These are phyloP conservation scores for Ricinus communis DNA, from an alignment of 345 rosid genomes.

Conservation along the genomic window DNA sequence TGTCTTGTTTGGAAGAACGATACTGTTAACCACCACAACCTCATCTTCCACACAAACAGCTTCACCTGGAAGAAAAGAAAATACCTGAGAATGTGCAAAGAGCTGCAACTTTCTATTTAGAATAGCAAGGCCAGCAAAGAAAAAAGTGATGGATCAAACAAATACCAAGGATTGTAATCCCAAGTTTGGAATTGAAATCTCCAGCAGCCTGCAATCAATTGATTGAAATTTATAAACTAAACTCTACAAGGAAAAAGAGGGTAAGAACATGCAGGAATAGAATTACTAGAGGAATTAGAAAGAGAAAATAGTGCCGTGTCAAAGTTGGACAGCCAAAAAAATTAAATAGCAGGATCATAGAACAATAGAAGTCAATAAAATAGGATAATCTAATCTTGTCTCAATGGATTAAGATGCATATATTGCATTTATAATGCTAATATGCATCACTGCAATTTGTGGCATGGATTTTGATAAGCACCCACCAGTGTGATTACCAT, in stretches of 20 bases:
- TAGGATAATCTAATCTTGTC: background rate
- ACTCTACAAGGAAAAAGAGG: background rate
- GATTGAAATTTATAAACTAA: background rate
- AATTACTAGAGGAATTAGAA: background rate
- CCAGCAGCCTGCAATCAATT: conserved; percentile 27
- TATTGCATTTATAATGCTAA: too few relatives aligned
- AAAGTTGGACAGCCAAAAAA: background rate
- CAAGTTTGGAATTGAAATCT: conserved; percentile 30
- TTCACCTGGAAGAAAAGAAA: conserved; percentile 20
- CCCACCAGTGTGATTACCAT: background rate
- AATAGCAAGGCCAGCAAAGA: background rate
- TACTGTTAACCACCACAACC: conserved; percentile 30
- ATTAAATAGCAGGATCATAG: too few relatives aligned
- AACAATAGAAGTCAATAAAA: background rate
- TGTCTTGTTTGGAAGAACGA: conserved; percentile 35
- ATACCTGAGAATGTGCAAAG: background rate
- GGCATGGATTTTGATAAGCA: background rate
- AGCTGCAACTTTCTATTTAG: background rate
- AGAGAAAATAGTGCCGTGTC: background rate
- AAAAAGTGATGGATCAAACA: background rate
- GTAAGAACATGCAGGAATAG: background rate
- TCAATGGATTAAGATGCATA: background rate
- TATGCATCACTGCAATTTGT: too few relatives aligned
- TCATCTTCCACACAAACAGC: conserved; percentile 33
- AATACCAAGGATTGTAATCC: conserved; percentile 32